Evolutionary conservation across 805 yeast species (phyloP), one percentile per base, ranked within the genome.

Genomic region (Vanderwaltozyma polyspora): DNA sequence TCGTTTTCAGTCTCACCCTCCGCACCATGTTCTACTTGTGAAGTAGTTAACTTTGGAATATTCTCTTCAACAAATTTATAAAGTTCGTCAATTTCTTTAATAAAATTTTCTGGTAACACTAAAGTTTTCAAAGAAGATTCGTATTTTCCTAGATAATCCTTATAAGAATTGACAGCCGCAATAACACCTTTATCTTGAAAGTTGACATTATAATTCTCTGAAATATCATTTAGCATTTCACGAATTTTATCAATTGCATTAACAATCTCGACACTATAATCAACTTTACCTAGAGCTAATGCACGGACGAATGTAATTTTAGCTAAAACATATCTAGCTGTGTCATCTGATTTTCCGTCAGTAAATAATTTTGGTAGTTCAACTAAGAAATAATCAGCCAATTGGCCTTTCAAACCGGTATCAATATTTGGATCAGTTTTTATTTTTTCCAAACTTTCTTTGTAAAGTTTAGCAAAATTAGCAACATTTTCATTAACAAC

Each of bases 401-500:
- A 31, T 33, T 52, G 57, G 3, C 34, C 44, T n/a, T 46, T 41
- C 32, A 48, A 51, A 16, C 45, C 48, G 0, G 28, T 34, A 34
- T 54, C 57, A 12, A 41, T 38, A 36, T 52, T 51, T 22, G 45
- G 43, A 23, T 28, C 22, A 26, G 25, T 25, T 12, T 25, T 16
- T 13, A 33, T 16, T 33, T 17, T 33, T 15, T 9, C 43, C 38
- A 31, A 46, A 35, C 26, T 35, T 39, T 24, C 42, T 37, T 21
- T 52, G 52, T 28, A 57, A 35, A 18, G 41, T 66, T 72, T 67
- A 23, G 66, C 66, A 49, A 52, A 79, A 10, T 62, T 60, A 14
- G 69, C 62, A 13, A 85, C 76, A 1, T 87, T 76, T 15, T 64
- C 69, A 53, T 84, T 84, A 14, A 87, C 95, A 0, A 87, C 93